phyloP scores from a whole-genome alignment of 805 yeast species.

The Wickerhamiella cacticola region DNA sequence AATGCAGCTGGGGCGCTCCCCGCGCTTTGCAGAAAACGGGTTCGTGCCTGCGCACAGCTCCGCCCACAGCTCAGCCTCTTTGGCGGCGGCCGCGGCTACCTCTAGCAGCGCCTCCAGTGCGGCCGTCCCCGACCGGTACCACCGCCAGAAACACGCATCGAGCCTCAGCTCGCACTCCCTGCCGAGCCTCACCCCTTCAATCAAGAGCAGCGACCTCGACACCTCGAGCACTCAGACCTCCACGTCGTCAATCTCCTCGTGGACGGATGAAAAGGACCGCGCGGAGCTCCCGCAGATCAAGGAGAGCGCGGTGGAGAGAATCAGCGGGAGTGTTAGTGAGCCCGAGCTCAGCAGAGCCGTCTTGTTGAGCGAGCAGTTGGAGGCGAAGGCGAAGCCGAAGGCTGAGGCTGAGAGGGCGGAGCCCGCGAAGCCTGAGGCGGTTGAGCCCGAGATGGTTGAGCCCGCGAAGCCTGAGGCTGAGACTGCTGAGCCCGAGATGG shows the following conservation, averaged over 20 bases:
- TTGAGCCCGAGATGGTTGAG: no score
- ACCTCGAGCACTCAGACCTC: conserved; percentile 16
- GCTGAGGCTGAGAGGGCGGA: not conserved
- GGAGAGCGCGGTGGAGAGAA: not conserved
- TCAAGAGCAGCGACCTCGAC: conserved; percentile 14
- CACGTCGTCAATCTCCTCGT: conserved; percentile 9
- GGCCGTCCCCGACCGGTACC: conserved; percentile 15
- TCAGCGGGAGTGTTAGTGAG: not conserved
- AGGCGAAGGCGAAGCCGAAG: not conserved
- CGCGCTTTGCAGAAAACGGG: conserved; percentile 4
- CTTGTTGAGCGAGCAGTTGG: not conserved
- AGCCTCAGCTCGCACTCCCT: conserved; percentile 6
- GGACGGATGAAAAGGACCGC: conserved; percentile 10
- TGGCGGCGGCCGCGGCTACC: not conserved
- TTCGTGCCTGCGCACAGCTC: conserved; percentile 1
- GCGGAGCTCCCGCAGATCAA: conserved; percentile 3
- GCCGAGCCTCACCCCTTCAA: conserved; percentile 13
- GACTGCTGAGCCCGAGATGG: not conserved
- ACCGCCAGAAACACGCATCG: conserved; percentile 13
- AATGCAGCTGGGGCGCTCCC: not conserved
- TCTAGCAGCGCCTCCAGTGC: not conserved
- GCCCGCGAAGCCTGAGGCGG: no score
- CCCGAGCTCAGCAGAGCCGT: not conserved
- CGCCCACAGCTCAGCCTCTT: not conserved
- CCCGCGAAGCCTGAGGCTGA: no score